phyloP scores from a whole-genome alignment of 2,329 filamentous ascomycete species.

The Ceratocystis variospora region DNA sequence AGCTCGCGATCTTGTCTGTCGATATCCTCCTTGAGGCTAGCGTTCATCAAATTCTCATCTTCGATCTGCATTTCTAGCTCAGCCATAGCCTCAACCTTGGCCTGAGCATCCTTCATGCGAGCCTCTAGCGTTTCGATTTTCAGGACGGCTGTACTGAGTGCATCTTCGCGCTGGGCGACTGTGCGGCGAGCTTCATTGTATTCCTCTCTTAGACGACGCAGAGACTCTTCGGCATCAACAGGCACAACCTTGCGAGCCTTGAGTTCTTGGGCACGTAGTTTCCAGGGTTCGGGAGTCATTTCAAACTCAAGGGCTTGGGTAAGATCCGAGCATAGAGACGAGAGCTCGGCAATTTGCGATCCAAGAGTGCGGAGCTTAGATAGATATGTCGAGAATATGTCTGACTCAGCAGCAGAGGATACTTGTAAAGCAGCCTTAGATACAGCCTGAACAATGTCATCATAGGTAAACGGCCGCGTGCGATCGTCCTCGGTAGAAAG shows the following conservation, averaged over 20 bases:
- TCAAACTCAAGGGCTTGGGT: conserved; percentile 70
- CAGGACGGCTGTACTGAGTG: conserved; percentile 73
- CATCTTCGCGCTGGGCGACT: conserved; percentile 62
- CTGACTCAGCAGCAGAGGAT: conserved; percentile 43
- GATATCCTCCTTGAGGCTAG: conserved; percentile 47
- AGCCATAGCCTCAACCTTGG: conserved; percentile 57
- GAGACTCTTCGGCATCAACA: conserved; percentile 71
- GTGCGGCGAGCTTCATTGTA: conserved; percentile 62
- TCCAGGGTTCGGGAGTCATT: conserved; percentile 63
- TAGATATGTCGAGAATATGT: conserved; percentile 55
- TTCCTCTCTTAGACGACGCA: conserved; percentile 66
- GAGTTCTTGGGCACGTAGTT: conserved; percentile 65
- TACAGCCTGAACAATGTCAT: conserved; percentile 52
- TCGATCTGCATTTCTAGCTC: conserved; percentile 49
- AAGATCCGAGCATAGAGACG: conserved; percentile 54
- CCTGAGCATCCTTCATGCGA: conserved; percentile 67
- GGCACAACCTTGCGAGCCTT: conserved; percentile 69
- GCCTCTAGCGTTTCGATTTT: conserved; percentile 89
- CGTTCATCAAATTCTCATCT: conserved; percentile 36
- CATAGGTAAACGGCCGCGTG: conserved; percentile 49
- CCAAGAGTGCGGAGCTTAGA: conserved; percentile 53
- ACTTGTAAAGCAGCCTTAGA: conserved; percentile 33
- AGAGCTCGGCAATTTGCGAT: conserved; percentile 54
- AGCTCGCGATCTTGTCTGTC: conserved; percentile 55
- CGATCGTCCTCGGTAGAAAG: conserved; percentile 57